Base-by-base conservation (phyloP, 1,139 yeast species). In the Geotrichum candidum region DNA sequence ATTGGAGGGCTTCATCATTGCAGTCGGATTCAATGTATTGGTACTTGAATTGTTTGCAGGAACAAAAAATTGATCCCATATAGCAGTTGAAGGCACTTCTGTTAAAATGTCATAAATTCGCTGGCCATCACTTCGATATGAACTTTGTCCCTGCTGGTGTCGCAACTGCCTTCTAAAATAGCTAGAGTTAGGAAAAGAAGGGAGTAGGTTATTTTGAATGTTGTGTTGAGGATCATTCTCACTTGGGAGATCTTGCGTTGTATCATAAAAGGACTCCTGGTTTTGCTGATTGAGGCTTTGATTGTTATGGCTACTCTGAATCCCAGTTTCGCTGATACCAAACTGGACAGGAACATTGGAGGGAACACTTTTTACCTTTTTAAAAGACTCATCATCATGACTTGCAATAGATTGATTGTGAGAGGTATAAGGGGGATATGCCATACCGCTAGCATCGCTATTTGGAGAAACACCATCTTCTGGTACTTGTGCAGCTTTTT, bases 1-100 rank as follows among this genome's bases (percentile, higher is more conserved):
- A 2, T 33, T 33, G 3, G 38, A 13, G 9, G 38, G 9, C 38
- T 33, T 33, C 11, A 33, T 33, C 38, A 33, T 33, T 13, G 38
- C 38, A 33, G 38, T 33, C 38, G 38, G 38, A 33, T 33, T 10
- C 9, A 33, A 33, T 10, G 38, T 6, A 33, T 13, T 33, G 38
- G 11, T 10, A 33, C 10, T 13, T 1, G 45, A 13, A 29, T 23
- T 51, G 38, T 45, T 52, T 11, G 41, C 10, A 11, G 64, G 65
- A 5, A 60, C 65, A 61, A 87, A 86, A 66, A 84, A 86, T 68
- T 87, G 91, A 66, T 86, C 92, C 94, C 94, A 88, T 56, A 87
- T 85, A 46, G 87, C 80, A 55, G 87, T 89, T 31, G 83, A 79
- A 1, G 92, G 89, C 56, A 86, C 82, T 68, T 85, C 87, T 67